These are phyloP conservation scores for Soucietia sequanensis DNA, from an alignment of 805 yeast genomes.

Conservation along the genomic window DNA sequence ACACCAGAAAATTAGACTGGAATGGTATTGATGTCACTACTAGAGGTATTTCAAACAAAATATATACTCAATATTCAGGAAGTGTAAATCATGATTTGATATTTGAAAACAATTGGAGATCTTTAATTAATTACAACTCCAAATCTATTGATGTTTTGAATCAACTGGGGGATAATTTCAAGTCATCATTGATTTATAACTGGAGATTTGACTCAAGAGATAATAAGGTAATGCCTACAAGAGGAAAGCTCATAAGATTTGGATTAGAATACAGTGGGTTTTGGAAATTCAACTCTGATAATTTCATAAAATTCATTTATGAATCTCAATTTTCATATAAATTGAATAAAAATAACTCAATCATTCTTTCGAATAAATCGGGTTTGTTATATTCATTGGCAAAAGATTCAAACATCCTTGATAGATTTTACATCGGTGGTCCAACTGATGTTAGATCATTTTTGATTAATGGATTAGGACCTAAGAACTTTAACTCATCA, in stretches of 20 bases:
- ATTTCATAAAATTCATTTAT: constrained; percentile 40
- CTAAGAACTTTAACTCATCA: constrained; percentile 48
- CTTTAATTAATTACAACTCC: constrained; percentile 28
- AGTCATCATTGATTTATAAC: constrained; percentile 42
- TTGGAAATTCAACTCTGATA: constrained; percentile 20
- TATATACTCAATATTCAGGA: constrained; percentile 32
- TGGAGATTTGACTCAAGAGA: constrained; percentile 46
- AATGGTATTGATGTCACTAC: constrained; percentile 44
- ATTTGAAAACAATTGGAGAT: constrained; percentile 43
- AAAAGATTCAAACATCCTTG: constrained; percentile 41
- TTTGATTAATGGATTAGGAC: constrained; percentile 52
- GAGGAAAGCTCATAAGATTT: constrained; percentile 36
- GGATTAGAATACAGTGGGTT: constrained; percentile 39
- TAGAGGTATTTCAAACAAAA: constrained; percentile 42
- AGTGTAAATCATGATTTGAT: constrained; percentile 49
- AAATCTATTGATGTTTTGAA: constrained; percentile 28
- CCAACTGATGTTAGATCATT: constrained; percentile 59
- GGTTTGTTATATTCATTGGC: constrained; percentile 29
- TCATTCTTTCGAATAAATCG: constrained; percentile 29
- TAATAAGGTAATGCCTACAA: constrained; percentile 39
- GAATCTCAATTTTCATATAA: constrained; percentile 38
- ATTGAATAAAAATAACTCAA: constrained; percentile 14
- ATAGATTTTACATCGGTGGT: constrained; percentile 57
- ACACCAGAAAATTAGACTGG: constrained; percentile 49
- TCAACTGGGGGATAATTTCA: constrained; percentile 47